Conservation (phyloP, 805 yeast genomes). For the Candida easanensis region DNA sequence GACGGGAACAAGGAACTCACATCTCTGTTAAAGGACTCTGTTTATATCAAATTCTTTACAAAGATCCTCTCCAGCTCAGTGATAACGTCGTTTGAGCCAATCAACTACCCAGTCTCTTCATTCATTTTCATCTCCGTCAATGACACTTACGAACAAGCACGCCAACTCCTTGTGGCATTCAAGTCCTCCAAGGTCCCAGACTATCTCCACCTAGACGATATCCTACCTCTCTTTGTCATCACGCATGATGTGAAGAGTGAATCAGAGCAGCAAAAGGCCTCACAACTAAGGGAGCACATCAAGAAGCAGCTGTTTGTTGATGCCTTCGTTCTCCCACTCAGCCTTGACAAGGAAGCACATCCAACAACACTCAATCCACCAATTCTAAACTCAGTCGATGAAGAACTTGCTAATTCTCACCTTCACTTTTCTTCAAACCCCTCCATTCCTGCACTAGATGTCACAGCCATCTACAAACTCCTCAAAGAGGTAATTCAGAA, state of each 20-base stretch:
- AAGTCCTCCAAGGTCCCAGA: conserved; percentile 49
- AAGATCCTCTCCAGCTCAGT: conserved; percentile 56
- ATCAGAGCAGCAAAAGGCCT: conserved; percentile 43
- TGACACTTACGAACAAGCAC: conserved; percentile 54
- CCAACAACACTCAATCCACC: conserved; percentile 29
- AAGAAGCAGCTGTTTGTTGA: conserved; percentile 38
- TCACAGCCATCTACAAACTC: conserved; percentile 18
- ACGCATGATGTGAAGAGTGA: conserved; percentile 46
- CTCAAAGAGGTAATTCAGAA: conserved; percentile 35
- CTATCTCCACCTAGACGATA: conserved; percentile 64
- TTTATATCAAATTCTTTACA: conserved; percentile 57
- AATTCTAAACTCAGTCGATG: conserved; percentile 40
- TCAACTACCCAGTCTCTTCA: conserved; percentile 82
- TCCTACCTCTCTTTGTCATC: conserved; percentile 50
- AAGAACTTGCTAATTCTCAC: conserved; percentile 35
- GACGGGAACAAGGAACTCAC: conserved; percentile 26
- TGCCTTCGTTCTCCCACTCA: conserved; percentile 20
- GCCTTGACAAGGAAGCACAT: conserved; percentile 11
- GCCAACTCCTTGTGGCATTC: conserved; percentile 53
- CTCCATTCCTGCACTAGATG: conserved; percentile 14
- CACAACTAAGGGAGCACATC: conserved; percentile 33
- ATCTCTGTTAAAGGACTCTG: conserved; percentile 37
- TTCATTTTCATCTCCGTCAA: conserved; percentile 59
- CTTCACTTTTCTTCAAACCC: conserved; percentile 12
- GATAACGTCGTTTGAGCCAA: conserved; percentile 76